Conservation (phyloP, 2,329 filamentous ascomycete genomes). For the Stemphylium beticola region DNA sequence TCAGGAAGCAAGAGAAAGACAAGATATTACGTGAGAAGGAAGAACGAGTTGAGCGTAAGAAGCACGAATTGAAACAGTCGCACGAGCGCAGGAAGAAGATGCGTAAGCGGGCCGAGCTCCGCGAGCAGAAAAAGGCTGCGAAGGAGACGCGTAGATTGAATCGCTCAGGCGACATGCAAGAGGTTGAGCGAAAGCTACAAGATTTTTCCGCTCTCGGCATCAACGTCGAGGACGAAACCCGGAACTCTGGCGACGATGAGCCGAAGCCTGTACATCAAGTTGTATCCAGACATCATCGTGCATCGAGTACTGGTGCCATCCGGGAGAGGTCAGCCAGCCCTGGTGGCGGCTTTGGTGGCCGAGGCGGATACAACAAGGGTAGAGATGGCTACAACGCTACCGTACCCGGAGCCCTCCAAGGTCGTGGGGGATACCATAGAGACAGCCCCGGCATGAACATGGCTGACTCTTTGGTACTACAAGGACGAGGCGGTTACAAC, state of each 20-base stretch:
- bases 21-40: constrained; percentile 50
- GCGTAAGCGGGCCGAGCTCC: constrained; percentile 48
- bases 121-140: constrained; percentile 47
- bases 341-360: constrained; percentile 37
- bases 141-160: constrained; percentile 37
- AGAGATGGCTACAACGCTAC: constrained; percentile 45
- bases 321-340: constrained; percentile 43
- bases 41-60: constrained; percentile 45
- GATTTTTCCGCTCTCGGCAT: constrained; percentile 44
- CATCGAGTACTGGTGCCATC: constrained; percentile 36
- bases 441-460: constrained; percentile 25
- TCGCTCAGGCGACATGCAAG: constrained; percentile 29
- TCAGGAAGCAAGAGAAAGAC: constrained; percentile 59
- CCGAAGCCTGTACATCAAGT: constrained; percentile 35
- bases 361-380: constrained; percentile 44
- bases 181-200: constrained; percentile 37
- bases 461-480: constrained; percentile 27
- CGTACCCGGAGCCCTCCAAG: constrained; percentile 36
- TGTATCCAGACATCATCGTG: constrained; percentile 38
- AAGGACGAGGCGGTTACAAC: constrained; percentile 25
- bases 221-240: constrained; percentile 41
- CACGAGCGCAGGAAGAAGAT: constrained; percentile 44
- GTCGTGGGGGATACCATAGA: constrained; percentile 40
- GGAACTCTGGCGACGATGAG: constrained; percentile 38
- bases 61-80: constrained; percentile 46